Percentiles rank a stretch among this genome's conserved stretches.
Evolutionary conservation across 257 asterid species (phyloP).

Genomic region (Marsdenia floribunda): DNA sequence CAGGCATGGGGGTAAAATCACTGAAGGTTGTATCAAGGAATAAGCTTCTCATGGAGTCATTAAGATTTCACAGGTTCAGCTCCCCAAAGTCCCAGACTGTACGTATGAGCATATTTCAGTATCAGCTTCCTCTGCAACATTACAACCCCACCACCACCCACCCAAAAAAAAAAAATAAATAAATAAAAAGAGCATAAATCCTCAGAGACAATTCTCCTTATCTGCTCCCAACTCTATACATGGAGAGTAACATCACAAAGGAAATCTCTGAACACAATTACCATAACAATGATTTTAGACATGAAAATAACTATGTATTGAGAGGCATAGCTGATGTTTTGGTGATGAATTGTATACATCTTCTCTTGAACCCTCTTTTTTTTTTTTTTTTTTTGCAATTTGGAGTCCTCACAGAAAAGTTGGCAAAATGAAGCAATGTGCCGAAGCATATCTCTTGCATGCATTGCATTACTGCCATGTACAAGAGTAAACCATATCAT

Average conservation of each 20-base stretch:
- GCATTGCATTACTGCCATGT: neutral
- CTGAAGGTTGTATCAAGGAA: neutral
- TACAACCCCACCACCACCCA: neutral
- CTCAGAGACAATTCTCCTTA: no score
- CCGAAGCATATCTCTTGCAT: neutral
- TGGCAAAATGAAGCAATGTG: neutral
- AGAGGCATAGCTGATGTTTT: neutral
- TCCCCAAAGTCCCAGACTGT: conserved; percentile 89
- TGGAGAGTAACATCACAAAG: no score
- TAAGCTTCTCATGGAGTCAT: conserved; percentile 7
- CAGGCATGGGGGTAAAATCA: neutral
- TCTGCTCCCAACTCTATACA: no score
- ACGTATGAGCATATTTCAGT: conserved; percentile 75
- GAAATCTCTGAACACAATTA: no score
- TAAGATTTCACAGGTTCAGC: conserved; percentile 49
- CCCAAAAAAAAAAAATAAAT: neutral
- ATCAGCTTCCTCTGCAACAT: conserved; percentile 79
- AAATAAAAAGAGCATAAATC: neutral
- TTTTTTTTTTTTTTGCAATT: no score
- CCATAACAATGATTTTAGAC: no score
- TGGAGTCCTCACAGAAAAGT: no score
- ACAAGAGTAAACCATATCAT: neutral
- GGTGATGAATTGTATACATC: no score
- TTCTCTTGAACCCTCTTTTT: no score
- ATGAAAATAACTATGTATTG: no score